Evolutionary conservation across 257 asterid genomes (phyloP), one percentile per base, ranked within the genome.

Genomic region (Nicotiana paniculata): DNA sequence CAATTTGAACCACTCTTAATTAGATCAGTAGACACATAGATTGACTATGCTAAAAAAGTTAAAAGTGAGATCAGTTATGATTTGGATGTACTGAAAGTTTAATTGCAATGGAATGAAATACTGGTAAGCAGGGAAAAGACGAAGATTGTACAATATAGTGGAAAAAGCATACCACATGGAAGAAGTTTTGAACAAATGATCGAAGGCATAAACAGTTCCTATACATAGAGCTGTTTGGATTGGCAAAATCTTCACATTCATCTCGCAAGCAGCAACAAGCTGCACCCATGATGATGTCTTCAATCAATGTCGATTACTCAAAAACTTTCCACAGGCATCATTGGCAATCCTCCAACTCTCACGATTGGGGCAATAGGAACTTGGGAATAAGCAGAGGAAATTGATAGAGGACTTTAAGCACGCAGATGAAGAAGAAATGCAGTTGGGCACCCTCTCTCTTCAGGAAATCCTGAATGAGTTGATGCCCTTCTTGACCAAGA

Each of bases 251-350:
- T 78, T 90, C 98, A 35, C 84, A 95, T 5, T 92, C 98, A 77
- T 88, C 92, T 83, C 87, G 88, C 86, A 91, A 88, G 87, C 97
- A 93, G 90, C 98, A 95, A 89, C 97, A 95, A 54, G 86, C 85
- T 82, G 94, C 89, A 82, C 99, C 98, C 99, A 95, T 95, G 80
- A 86, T 88, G 75, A 70, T 84, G 67, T 63, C 85, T 57, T 28
- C 61, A 32, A 81, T 18, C 57, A 81, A 43, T 48, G 35, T 51
- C 55, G 0, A 72, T 63, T 35, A n/a, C 63, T 65, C 66, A 66
- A 65, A 65, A 30, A 28, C 63, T 33, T 46, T 64, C 53, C 37
- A 21, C 26, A 9, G 8, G 18, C 1, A 62, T 62, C 83, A 64
- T 28, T 43, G 58, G 18, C n/a, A 80, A 63, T 51, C 82, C 75